Percentiles rank a stretch among this genome's conserved stretches.
Evolutionary conservation across 495 filamentous ascomycete species (phyloP).

Genomic region (Podospora fimiseda): DNA sequence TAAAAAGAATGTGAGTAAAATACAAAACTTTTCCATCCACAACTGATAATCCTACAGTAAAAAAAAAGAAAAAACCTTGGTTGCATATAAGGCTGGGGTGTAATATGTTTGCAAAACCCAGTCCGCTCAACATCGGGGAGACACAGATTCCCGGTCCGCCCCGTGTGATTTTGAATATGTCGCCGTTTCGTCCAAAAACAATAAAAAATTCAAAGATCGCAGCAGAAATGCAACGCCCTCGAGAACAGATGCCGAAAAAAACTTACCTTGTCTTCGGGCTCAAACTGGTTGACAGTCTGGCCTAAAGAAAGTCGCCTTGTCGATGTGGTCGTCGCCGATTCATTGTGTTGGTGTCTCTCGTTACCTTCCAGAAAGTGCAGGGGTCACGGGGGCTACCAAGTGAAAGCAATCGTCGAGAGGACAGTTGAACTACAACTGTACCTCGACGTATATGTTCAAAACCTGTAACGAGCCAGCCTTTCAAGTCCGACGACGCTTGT

Average conservation of each 20-base stretch:
- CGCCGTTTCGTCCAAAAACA: too few relatives aligned
- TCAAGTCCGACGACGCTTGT: slow-evolving; percentile 49
- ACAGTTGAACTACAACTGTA: slow-evolving; percentile 24
- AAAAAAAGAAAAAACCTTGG: too few relatives aligned
- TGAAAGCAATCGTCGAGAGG: background rate
- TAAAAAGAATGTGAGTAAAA: background rate
- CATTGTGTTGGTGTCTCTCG: background rate
- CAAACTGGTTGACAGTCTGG: too few relatives aligned
- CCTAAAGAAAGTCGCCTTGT: too few relatives aligned
- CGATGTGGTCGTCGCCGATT: background rate
- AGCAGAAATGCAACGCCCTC: too few relatives aligned
- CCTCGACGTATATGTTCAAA: background rate
- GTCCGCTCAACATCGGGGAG: background rate
- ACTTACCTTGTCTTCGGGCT: too few relatives aligned
- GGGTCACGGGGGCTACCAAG: slow-evolving; percentile 15
- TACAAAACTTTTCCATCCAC: background rate
- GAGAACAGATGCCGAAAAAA: too few relatives aligned
- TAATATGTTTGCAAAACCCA: background rate
- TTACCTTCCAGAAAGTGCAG: slow-evolving; percentile 11
- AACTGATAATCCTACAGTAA: background rate
- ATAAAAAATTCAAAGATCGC: too few relatives aligned
- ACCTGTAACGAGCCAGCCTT: slow-evolving; percentile 10
- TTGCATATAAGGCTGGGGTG: too few relatives aligned
- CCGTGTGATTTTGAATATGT: too few relatives aligned
- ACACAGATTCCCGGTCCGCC: too few relatives aligned